A percentile compares a stretch with the other conserved stretches of the same genome.
These are phyloP conservation scores for Globisporangium okanoganense DNA, from an alignment of 352 stramenopile genomes.

Conservation along the genomic window DNA sequence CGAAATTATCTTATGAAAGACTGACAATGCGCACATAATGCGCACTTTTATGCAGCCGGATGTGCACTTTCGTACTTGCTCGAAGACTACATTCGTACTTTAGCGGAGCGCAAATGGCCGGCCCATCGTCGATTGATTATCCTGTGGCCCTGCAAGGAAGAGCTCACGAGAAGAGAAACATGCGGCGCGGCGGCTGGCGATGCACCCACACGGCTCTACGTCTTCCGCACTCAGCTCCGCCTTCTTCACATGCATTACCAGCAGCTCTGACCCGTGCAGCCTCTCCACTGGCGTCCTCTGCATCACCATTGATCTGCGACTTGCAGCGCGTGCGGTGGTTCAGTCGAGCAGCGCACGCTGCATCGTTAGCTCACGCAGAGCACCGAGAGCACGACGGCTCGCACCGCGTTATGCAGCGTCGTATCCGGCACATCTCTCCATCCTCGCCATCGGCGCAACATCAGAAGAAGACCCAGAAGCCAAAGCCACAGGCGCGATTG, in stretches of 20 bases:
- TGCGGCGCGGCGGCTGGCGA: conserved; percentile 14
- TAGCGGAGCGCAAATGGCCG: neutral
- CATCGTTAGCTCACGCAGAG: neutral
- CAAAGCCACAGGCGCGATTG: conserved; percentile 9
- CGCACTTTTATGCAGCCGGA: neutral
- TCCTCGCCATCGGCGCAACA: neutral
- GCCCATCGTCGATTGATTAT: neutral
- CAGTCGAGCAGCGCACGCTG: conserved; percentile 11
- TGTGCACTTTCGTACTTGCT: neutral
- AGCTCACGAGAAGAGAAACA: neutral
- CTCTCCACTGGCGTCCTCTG: neutral
- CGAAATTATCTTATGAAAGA: neutral
- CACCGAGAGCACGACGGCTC: neutral
- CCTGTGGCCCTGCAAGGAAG: neutral
- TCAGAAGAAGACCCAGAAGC: conserved; percentile 13
- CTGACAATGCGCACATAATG: neutral
- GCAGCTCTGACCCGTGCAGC: neutral
- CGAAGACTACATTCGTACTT: neutral
- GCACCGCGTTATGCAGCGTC: neutral
- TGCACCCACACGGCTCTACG: conserved; percentile 6
- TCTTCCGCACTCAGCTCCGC: neutral
- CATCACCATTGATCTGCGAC: neutral
- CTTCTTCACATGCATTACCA: neutral
- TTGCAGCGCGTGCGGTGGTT: conserved; percentile 9
- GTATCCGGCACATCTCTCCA: conserved; percentile 5